Evolutionary conservation across 495 filamentous ascomycete species (phyloP), one percentile per base, ranked within the genome.

Genomic region (Hypomontagnella monticulosa): DNA sequence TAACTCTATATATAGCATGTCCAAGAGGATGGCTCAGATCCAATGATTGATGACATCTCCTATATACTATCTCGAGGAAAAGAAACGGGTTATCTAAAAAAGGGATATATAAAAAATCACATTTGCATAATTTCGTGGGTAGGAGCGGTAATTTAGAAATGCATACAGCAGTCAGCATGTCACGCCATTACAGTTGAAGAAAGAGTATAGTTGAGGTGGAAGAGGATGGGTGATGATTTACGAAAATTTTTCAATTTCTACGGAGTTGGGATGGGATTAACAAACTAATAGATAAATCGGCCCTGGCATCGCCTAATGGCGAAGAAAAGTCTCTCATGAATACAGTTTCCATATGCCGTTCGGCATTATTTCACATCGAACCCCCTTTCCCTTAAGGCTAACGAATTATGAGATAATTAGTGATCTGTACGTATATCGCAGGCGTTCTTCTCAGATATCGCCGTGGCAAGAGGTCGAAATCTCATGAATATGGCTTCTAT

Each of bases 11-110:
- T 15, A 57, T 40, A 82, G 81, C 71, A 82, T 83, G 81, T 80
- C 81, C 10, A 78, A 74, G 73, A 73, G 77, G 55, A 80, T 81
- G 79, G 67, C 77, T 30, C 67, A 78, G 43, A 72, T 80, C 18
- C 50, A 63, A 54, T 73, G 33, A 63, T 47, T 33, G 30, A 54
- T 41, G 34, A 27, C 1, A 33, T 47, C 14, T 33, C 23, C 14
- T 44, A 54, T 50, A 52, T 56, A 12, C 16, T 48, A 6, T 27
- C 19, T 5, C 4, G n/a, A 5, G 40, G 20, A 14, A 50, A 20
- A 20, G 44, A 57, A 19, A 43, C 44, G 32, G 54, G 42, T 44
- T 15, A 36, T 19, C 19, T 14, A 11, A 32, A 62, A 61, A 58
- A 42, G 16, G 44, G 6, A 27, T 27, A 27, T 27, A n/a, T n/a